phyloP scores from a whole-genome alignment of 1,139 yeast species.

The Hansenula anomala region DNA sequence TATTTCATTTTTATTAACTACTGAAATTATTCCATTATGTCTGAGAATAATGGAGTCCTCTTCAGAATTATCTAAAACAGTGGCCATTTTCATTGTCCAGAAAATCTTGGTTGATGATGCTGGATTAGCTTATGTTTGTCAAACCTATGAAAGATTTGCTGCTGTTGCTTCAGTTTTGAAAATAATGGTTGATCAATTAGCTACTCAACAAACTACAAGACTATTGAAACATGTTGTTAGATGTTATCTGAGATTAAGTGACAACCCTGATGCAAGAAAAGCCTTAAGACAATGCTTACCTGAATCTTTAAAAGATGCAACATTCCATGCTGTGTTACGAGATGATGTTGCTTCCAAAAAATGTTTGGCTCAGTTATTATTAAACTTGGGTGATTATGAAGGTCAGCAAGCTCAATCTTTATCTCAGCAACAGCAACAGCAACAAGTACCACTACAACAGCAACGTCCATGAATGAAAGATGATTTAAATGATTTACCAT shows the following conservation, averaged over 20 bases:
- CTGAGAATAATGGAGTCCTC: slow-evolving; percentile 93
- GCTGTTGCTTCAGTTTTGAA: slow-evolving; percentile 89
- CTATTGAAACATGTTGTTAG: slow-evolving; percentile 89
- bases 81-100: slow-evolving; percentile 91
- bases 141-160: slow-evolving; percentile 89
- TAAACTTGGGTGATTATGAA: slow-evolving; percentile 45
- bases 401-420: slow-evolving; percentile 14
- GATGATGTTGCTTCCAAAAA: slow-evolving; percentile 89
- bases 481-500: too few species aligned
- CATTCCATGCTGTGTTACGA: slow-evolving; percentile 71
- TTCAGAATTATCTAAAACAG: slow-evolving; percentile 90
- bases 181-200: slow-evolving; percentile 84
- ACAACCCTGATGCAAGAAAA: slow-evolving; percentile 85
- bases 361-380: slow-evolving; percentile 77
- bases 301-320: slow-evolving; percentile 84
- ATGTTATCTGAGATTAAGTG: slow-evolving; percentile 87
- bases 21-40: slow-evolving; percentile 94
- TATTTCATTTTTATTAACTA: slow-evolving; percentile 80
- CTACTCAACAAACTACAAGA: slow-evolving; percentile 68
- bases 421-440: slow-evolving; percentile 3
- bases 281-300: slow-evolving; percentile 84
- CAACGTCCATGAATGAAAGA: background rate
- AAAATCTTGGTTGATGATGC: slow-evolving; percentile 88
- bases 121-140: slow-evolving; percentile 89
- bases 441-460: slow-evolving; percentile 7